Percentiles rank a stretch among this genome's conserved stretches.
These are phyloP conservation scores for Ailanthus altissimus DNA, from an alignment of 345 rosid species.

Conservation along the genomic window DNA sequence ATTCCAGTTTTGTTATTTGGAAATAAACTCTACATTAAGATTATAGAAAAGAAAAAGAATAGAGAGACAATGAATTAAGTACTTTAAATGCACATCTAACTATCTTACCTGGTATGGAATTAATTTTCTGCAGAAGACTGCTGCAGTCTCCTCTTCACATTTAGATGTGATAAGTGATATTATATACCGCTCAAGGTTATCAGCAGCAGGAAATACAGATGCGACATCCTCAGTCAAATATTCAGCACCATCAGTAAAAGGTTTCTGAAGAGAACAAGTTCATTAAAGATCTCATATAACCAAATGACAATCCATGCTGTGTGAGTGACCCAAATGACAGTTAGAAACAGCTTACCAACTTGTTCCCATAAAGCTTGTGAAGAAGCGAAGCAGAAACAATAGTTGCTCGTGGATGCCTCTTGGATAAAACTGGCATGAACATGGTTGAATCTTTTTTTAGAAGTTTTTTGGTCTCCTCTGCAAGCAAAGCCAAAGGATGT, in stretches of 20 bases:
- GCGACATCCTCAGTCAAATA: slow-evolving; percentile 90
- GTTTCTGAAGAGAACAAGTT: slow-evolving; percentile 67
- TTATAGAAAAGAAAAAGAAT: neutral
- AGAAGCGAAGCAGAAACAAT: slow-evolving; percentile 77
- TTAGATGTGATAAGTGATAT: slow-evolving; percentile 60
- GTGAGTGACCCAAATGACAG: slow-evolving; percentile 10
- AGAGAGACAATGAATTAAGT: neutral
- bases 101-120: slow-evolving; percentile 72
- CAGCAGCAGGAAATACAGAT: slow-evolving; percentile 89
- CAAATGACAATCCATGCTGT: slow-evolving; percentile 8
- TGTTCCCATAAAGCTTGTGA: slow-evolving; percentile 86
- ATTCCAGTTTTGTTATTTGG: neutral
- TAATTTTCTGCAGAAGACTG: slow-evolving; percentile 64
- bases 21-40: slow-evolving; percentile 13
- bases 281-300: slow-evolving; percentile 21
- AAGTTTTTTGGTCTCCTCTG: slow-evolving; percentile 80
- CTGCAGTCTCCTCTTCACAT: slow-evolving; percentile 62
- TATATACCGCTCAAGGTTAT: slow-evolving; percentile 85
- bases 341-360: slow-evolving; percentile 63
- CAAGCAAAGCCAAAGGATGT: slow-evolving; percentile 84
- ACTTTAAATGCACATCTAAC: slow-evolving; percentile 9
- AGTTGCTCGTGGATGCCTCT: slow-evolving; percentile 81
- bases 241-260: slow-evolving; percentile 84
- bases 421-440: slow-evolving; percentile 75
- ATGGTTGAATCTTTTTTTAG: slow-evolving; percentile 66